Percentiles rank a stretch among this genome's conserved stretches.
Conservation (phyloP, 352 stramenopile genomes). For the Phytophthora colocasiae region DNA sequence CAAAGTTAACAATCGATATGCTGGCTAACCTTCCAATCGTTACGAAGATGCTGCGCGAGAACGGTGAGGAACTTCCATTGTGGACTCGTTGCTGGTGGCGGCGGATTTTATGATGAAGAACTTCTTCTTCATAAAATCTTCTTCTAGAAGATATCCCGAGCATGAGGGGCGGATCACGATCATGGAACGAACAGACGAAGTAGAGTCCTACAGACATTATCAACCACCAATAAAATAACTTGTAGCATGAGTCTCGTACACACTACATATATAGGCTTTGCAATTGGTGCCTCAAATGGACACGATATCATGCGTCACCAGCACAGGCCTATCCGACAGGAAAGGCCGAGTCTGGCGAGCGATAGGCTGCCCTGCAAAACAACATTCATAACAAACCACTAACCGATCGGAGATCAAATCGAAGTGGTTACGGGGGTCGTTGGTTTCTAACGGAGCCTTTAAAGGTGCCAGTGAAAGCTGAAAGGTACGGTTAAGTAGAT, state of each 20-base stretch:
- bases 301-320: slow-evolving; percentile 13
- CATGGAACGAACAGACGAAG: slow-evolving; percentile 50
- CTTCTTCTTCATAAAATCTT: too few species aligned
- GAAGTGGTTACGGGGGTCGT: not conserved
- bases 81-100: slow-evolving; percentile 82
- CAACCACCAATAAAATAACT: slow-evolving; percentile 21
- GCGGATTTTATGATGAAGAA: slow-evolving; percentile 65
- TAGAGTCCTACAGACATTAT: not conserved
- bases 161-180: slow-evolving; percentile 69
- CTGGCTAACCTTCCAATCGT: slow-evolving; percentile 30
- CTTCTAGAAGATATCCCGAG: slow-evolving; percentile 56
- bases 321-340: slow-evolving; percentile 4
- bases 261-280: slow-evolving; percentile 21
- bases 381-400: slow-evolving; percentile 9
- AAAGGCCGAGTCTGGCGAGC: slow-evolving; percentile 12
- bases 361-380: not conserved
- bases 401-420: not conserved
- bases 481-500: too few species aligned
- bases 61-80: slow-evolving; percentile 56
- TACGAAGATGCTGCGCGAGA: slow-evolving; percentile 52
- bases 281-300: slow-evolving; percentile 18
- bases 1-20: slow-evolving; percentile 53
- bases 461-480: too few species aligned
- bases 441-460: not conserved
- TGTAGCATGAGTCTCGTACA: not conserved